Conservation (phyloP, 1,284 basidiomycete species). For the Heimioporus punctisporus region DNA sequence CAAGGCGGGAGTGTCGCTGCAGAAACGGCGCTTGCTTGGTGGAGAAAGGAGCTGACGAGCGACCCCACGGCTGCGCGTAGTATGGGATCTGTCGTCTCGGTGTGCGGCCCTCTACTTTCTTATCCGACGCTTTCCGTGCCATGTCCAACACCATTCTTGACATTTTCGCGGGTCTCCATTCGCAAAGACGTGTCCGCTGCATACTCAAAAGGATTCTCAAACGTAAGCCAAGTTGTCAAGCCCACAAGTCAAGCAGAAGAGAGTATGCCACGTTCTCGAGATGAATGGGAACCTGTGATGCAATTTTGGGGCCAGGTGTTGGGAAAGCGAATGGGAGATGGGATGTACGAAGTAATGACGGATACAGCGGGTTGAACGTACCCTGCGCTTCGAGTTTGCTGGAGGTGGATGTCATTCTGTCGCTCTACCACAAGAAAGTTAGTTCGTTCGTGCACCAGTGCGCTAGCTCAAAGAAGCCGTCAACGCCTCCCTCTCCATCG, state of each 20-base stretch:
- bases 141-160: constrained; percentile 64
- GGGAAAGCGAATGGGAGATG: constrained; percentile 59
- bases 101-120: constrained; percentile 76
- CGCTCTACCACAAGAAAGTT: background rate
- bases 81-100: constrained; percentile 49
- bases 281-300: constrained; percentile 87
- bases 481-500: constrained; percentile 20
- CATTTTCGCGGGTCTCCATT: constrained; percentile 57
- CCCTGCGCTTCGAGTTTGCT: too few relatives aligned
- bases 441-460: background rate
- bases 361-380: constrained; percentile 20
- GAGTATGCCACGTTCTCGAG: constrained; percentile 75
- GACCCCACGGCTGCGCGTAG: too few relatives aligned
- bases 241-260: constrained; percentile 18
- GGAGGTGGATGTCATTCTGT: constrained; percentile 2
- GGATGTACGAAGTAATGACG: constrained; percentile 77
- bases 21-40: constrained; percentile 59
- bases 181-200: constrained; percentile 45
- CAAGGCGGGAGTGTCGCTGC: constrained; percentile 86
- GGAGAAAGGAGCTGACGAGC: constrained; percentile 30
- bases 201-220: constrained; percentile 61
- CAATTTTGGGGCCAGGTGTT: constrained; percentile 82
- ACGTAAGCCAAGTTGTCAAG: constrained; percentile 45
- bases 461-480: constrained; percentile 13
- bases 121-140: constrained; percentile 61